Evolutionary conservation across 2,329 filamentous ascomycete species (phyloP), one percentile per base, ranked within the genome.

Genomic region (Colletotrichum destructivum): DNA sequence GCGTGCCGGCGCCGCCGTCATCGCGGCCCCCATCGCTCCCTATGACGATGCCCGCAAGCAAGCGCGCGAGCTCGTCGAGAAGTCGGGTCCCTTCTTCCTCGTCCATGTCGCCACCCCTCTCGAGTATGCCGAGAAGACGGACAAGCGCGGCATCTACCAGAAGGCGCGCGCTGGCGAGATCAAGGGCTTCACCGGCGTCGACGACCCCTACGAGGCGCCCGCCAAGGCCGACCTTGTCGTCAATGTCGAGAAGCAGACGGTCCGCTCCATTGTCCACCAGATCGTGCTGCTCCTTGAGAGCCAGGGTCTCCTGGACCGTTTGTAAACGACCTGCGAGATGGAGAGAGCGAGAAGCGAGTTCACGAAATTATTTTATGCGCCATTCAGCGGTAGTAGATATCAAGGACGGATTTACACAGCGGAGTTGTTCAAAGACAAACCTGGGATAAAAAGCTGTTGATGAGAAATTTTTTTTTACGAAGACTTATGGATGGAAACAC

Each of bases 151-250:
- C 72, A 92, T 98, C 80, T 99, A 98, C 84, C 89, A 89, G 75
- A 90, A 90, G 81, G 96, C 96, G 51, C 90, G 96, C 74, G 89
- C 88, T 23, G 96, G 96, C 70, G 93, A 98, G 86, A 97, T 99
- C 84, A 96, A 95, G 90, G 95, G 95, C 75, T 99, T 99, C 89
- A 99, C 96, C 9, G 96, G 96, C 78, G 95, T 99, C 69, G 96
- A 98, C 81, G 96, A 98, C 86, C 95, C 96, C 60, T 99, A 99
- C 81, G 96, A 99, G 91, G 81, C 83, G 26, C 96, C 96, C 12
- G 78, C 84, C 76, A 95, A 96, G 84, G 90, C 95, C 42, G 91
- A 98, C 81, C 87, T 99, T 75, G 90, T 91, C 6, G 96, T 98
- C 49, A 93, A 98, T 82, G 82, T 92, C 67, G 92, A 93, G 84